Percentiles rank a stretch among this genome's conserved stretches.
Evolutionary conservation across 306 rosid species (phyloP).

Genomic region (Cucurbita moschata): DNA sequence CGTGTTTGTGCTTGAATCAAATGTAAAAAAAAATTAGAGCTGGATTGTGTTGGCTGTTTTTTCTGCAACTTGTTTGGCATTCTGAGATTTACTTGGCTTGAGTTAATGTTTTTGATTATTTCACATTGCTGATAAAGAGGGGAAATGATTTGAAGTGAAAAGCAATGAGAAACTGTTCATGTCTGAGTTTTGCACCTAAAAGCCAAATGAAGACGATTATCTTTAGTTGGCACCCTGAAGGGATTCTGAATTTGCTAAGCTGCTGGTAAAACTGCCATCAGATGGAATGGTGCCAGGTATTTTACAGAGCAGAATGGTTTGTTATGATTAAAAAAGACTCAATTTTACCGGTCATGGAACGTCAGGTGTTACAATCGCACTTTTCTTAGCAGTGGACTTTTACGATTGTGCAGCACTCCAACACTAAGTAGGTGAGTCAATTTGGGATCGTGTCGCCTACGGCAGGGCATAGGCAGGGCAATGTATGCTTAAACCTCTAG

Average conservation of each 20-base stretch:
- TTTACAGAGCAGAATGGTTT: not conserved
- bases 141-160: not conserved
- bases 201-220: not conserved
- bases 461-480: too few species aligned
- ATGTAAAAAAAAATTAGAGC: not conserved
- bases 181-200: not conserved
- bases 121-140: not conserved
- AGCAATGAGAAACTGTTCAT: not conserved
- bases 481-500: too few species aligned
- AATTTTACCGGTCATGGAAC: not conserved
- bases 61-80: not conserved
- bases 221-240: not conserved
- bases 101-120: not conserved
- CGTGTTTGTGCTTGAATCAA: not conserved
- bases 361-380: too few species aligned
- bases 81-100: not conserved
- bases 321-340: not conserved
- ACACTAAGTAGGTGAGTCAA: too few species aligned
- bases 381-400: too few species aligned
- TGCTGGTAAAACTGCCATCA: not conserved
- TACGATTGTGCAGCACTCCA: too few species aligned
- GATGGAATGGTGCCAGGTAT: not conserved
- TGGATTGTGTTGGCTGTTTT: not conserved
- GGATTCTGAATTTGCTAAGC: not conserved
- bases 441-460: too few species aligned